These are phyloP conservation scores for Saccharomycopsis fibuligera DNA, from an alignment of 805 yeast species.

Conservation along the genomic window DNA sequence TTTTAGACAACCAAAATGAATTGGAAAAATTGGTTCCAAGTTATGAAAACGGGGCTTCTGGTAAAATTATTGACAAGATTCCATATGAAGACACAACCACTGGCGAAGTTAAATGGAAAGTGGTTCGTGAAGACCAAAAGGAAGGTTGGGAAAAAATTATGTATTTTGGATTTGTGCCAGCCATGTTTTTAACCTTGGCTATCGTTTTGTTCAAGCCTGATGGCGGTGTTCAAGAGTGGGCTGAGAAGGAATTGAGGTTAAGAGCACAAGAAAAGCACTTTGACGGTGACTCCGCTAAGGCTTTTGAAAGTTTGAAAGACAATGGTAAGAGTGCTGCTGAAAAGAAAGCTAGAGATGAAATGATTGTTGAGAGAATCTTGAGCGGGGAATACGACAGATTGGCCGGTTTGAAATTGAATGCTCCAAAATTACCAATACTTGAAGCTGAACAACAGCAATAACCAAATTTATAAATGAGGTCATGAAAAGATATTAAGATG, in stretches of 20 bases:
- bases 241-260: slow-evolving; percentile 70
- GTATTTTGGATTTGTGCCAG: slow-evolving; percentile 69
- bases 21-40: slow-evolving; percentile 47
- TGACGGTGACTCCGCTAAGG: slow-evolving; percentile 49
- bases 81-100: slow-evolving; percentile 76
- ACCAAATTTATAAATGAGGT: too few species aligned
- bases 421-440: slow-evolving; percentile 18
- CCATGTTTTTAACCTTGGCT: slow-evolving; percentile 50
- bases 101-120: slow-evolving; percentile 74
- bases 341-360: slow-evolving; percentile 61
- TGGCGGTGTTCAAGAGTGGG: slow-evolving; percentile 65
- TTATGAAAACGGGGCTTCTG: slow-evolving; percentile 39
- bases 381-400: slow-evolving; percentile 79
- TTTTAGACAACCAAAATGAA: slow-evolving; percentile 54
- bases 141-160: slow-evolving; percentile 84
- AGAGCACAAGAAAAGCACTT: slow-evolving; percentile 65
- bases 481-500: too few species aligned
- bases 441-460: slow-evolving; percentile 13
- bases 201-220: slow-evolving; percentile 45
- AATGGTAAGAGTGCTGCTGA: slow-evolving; percentile 43
- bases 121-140: slow-evolving; percentile 65
- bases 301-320: slow-evolving; percentile 36
- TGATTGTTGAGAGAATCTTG: slow-evolving; percentile 74
- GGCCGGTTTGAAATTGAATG: slow-evolving; percentile 48
- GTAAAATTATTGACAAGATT: slow-evolving; percentile 73